Evolutionary conservation across 176 grass and related monocot genomes (phyloP), one percentile per base, ranked within the genome.

Genomic region (Hsuehochloa calcarea): DNA sequence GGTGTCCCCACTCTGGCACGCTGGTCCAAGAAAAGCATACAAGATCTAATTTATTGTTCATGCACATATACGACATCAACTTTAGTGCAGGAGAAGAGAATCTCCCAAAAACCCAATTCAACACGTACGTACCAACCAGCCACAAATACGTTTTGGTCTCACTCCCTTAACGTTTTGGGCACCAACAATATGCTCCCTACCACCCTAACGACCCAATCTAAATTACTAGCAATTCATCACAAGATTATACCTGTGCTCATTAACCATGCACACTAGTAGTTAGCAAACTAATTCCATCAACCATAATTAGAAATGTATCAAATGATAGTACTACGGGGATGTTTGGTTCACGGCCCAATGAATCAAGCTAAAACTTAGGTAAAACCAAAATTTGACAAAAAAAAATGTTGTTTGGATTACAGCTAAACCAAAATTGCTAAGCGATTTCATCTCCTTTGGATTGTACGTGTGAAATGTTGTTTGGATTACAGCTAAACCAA

Each of bases 11-110:
- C 79, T n/a, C 40, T 51, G 79, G 63, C 86, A 46, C 22, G 40
- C 81, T 80, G 27, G 76, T 85, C 76, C 87, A 89, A 85, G 82
- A 85, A 85, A 74, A 85, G 49, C 59, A 74, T 62, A 22, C 68
- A 72, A 59, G 47, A 49, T 35, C 40, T 14, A 66, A 70, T 82
- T 68, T 56, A 69, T 70, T 77, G 49, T 23, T 64, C 25, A 37
- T 29, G 68, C 65, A 35, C 55, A 60, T 46, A 68, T 14, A 69
- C 49, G 83, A 39, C 68, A 31, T 50, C 56, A 63, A 65, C 56
- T 86, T 41, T 52, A 74, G 58, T 72, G 11, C 43, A 61, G 75
- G 51, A 46, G 50, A 70, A 43, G 54, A 72, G 76, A 86, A 64
- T 86, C 84, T 86, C 65, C 34, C 0, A 0, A 29, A 62, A n/a